phyloP scores from a whole-genome alignment of 192 early-diverging fungal species.

The Coemansia javaensis region DNA sequence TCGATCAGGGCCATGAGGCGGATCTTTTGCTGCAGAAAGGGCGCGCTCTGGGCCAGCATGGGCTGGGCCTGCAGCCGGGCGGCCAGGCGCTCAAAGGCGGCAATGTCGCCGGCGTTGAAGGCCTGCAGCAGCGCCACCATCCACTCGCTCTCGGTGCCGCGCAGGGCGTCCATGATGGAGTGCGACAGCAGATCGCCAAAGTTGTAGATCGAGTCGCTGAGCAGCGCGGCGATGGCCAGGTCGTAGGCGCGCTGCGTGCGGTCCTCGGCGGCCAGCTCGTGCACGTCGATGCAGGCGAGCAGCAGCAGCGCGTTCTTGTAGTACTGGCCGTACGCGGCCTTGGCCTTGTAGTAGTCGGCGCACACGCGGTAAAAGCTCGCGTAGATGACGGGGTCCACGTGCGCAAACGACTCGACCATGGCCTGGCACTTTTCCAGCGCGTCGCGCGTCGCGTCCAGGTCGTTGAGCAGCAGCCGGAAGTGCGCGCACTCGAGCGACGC shows the following conservation, averaged over 20 bases:
- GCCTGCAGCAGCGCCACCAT: slow-evolving; percentile 77
- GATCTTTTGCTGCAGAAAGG: slow-evolving; percentile 90
- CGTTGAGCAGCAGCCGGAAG: slow-evolving; percentile 70
- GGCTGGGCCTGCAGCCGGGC: slow-evolving; percentile 71
- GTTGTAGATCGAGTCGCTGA: slow-evolving; percentile 97
- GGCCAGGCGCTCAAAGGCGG: slow-evolving; percentile 76
- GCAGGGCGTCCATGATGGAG: slow-evolving; percentile 39
- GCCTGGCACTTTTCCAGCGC: slow-evolving; percentile 84
- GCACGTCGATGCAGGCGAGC: slow-evolving; percentile 84
- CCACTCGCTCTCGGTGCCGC: slow-evolving; percentile 79
- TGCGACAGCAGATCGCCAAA: slow-evolving; percentile 92
- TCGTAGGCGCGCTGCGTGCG: slow-evolving; percentile 89
- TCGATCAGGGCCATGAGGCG: slow-evolving; percentile 97
- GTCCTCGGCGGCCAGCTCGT: slow-evolving; percentile 72
- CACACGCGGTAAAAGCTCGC: slow-evolving; percentile 92
- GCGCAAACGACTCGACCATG: slow-evolving; percentile 50
- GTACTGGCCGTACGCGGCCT: slow-evolving; percentile 86
- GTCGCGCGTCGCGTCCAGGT: slow-evolving; percentile 78
- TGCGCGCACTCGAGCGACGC: slow-evolving; percentile 84
- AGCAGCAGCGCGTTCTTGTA: slow-evolving; percentile 94
- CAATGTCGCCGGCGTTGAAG: slow-evolving; percentile 93
- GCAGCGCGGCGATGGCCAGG: slow-evolving; percentile 80
- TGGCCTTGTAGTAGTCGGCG: slow-evolving; percentile 97
- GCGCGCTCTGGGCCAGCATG: slow-evolving; percentile 69
- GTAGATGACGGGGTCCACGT: slow-evolving; percentile 82